phyloP scores from a whole-genome alignment of 2,329 filamentous ascomycete species.

The Colletotrichum sp. region DNA sequence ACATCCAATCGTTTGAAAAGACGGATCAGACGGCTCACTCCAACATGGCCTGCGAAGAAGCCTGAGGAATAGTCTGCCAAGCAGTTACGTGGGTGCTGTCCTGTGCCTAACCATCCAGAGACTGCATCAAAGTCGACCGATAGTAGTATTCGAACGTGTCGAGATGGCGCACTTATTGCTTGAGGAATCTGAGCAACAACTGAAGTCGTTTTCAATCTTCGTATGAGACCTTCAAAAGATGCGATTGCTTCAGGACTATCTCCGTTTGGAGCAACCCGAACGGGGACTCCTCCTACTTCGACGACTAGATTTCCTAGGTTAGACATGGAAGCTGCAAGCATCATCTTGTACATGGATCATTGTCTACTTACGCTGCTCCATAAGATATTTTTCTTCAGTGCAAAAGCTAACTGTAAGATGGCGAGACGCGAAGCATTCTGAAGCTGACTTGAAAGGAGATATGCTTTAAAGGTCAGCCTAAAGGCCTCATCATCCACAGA shows the following conservation, averaged over 20 bases:
- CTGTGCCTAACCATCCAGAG: constrained; percentile 58
- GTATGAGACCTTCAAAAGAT: neutral
- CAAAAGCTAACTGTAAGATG: neutral
- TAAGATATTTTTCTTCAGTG: neutral
- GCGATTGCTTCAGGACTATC: neutral
- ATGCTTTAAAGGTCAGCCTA: neutral
- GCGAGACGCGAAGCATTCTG: neutral
- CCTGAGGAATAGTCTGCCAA: constrained; percentile 54
- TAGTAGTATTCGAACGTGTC: constrained; percentile 30
- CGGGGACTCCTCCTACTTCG: neutral
- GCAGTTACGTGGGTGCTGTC: constrained; percentile 51
- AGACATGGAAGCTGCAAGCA: neutral
- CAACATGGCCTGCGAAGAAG: constrained; percentile 55
- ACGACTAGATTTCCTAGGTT: neutral
- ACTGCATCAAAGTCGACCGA: constrained; percentile 58
- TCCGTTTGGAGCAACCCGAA: neutral
- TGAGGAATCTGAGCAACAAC: neutral
- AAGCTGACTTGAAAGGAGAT: neutral
- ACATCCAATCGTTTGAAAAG: constrained; percentile 47
- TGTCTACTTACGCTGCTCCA: neutral
- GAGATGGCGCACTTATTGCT: neutral
- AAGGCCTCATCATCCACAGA: neutral
- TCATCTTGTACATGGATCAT: neutral
- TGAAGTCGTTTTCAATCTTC: neutral
- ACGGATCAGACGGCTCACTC: constrained; percentile 52